Base-by-base conservation (phyloP, 306 rosid genomes). In the Crataegus laevigata region DNA sequence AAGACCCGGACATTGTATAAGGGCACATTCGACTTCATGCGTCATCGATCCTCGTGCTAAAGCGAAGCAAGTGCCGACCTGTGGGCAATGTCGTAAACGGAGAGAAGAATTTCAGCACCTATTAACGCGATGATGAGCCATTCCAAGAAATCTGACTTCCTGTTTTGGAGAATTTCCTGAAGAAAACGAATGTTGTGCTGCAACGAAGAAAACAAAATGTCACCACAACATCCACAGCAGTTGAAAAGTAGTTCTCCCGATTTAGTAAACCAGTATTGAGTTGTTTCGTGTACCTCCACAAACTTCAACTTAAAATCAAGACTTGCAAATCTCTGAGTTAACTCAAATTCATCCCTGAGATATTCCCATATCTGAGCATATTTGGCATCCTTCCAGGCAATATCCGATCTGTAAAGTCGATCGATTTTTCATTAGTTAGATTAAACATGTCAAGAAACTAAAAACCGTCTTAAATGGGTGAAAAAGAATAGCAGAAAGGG, bases 341-440 rank as follows among this genome's bases (percentile, higher is more conserved):
- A 73, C 64, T 96, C 99, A 76, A 92, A 96, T 85, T 96, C 99
- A 57, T 90, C 99, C 59, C 96, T 87, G 40, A 96, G 99, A 81
- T 86, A 96, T 80, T 96, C 99, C 99, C 98, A 96, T 84, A 96
- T 96, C 87, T 96, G 98, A 79, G 98, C 96, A 85, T 89, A 96
- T 84, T 96, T 96, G 70, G 99, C 99, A 87, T 96, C 93, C 82
- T 96, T 96, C 99, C 99, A 96, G 40, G 99, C 99, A 73, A 96
- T 96, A 54, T 96, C 99, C 17, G 98, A 96, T 79, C 99, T 92
- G 96, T 25, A 74, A 72, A 77, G 82, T 40, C 54, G 75, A 76
- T 40, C 42, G 73, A 60, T 19, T 65, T 40, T 52, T 54, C 78
- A 29, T 4, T 6, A 69, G 50, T 61, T 22, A 28, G 34, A 77